Evolutionary conservation across 2,329 filamentous ascomycete genomes (phyloP).

Genomic region (Diaporthe ilicicola): DNA sequence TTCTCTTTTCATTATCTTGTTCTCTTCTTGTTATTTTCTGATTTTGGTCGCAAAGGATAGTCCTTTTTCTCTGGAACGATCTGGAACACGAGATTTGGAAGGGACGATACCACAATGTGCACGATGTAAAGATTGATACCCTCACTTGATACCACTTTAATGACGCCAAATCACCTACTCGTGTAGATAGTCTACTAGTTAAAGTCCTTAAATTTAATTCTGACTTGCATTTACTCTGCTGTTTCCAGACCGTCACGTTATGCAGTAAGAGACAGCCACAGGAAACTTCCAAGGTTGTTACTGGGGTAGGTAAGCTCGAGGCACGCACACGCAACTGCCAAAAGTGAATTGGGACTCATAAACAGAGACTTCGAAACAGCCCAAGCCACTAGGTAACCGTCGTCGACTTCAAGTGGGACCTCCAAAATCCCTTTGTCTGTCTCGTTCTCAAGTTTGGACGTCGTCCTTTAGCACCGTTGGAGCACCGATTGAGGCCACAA

Average conservation of each 20-base stretch:
- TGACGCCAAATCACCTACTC: background rate
- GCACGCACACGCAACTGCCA: background rate
- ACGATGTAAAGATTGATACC: slow-evolving; percentile 14
- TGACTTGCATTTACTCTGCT: background rate
- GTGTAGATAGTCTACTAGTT: too few species aligned
- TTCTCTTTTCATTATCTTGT: too few species aligned
- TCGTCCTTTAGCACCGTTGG: background rate
- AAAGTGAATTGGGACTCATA: background rate
- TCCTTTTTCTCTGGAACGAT: background rate
- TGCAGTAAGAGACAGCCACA: too few species aligned
- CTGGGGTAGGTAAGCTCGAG: background rate
- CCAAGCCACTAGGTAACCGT: background rate
- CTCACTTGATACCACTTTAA: slow-evolving; percentile 24
- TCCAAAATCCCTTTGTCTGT: too few species aligned
- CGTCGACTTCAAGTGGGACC: too few species aligned
- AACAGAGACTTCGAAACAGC: too few species aligned
- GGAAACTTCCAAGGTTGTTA: background rate
- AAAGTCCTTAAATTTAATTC: background rate
- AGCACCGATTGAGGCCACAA: background rate
- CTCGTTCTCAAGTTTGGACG: background rate
- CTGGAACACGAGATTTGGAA: background rate
- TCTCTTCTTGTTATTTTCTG: background rate
- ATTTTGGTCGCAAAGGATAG: background rate
- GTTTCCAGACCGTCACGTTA: too few species aligned
- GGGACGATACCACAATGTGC: background rate